Evolutionary conservation across 768 basidiomycete species (phyloP).

Genomic region (Panaeolus cyanescens): DNA sequence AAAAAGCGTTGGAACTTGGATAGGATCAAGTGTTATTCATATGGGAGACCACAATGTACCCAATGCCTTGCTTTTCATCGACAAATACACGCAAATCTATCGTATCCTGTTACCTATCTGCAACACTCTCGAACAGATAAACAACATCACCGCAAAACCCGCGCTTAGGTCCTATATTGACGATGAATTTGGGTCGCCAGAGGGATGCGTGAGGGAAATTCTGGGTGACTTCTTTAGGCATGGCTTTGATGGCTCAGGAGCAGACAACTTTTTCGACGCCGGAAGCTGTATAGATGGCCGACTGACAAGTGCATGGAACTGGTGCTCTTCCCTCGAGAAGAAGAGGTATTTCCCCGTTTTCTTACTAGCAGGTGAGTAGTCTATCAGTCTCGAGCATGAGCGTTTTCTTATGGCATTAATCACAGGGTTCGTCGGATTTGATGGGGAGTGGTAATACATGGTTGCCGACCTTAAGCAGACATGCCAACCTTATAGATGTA

Average conservation of each 20-base stretch:
- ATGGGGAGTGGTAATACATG: conserved; percentile 77
- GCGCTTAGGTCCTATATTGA: conserved; percentile 77
- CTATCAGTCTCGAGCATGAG: not conserved
- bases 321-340: conserved; percentile 86
- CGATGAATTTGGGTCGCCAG: conserved; percentile 77
- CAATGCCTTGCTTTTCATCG: conserved; percentile 86
- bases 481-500: not conserved
- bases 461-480: not conserved
- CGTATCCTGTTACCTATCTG: conserved; percentile 88
- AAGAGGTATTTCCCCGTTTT: conserved; percentile 84
- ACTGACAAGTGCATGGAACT: conserved; percentile 90
- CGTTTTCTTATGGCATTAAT: conserved; percentile 6
- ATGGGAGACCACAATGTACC: conserved; percentile 90
- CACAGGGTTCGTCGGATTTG: conserved; percentile 80
- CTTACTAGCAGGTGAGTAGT: conserved; percentile 64
- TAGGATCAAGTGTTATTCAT: conserved; percentile 85
- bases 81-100: conserved; percentile 92
- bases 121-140: conserved; percentile 77
- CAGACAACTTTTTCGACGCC: conserved; percentile 89
- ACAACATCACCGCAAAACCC: conserved; percentile 64
- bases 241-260: conserved; percentile 89
- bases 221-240: conserved; percentile 85
- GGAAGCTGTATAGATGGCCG: conserved; percentile 85
- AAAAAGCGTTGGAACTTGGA: conserved; percentile 78
- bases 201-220: conserved; percentile 70